phyloP scores from a whole-genome alignment of 2,329 filamentous ascomycete genomes.

The Fusarium sp. region DNA sequence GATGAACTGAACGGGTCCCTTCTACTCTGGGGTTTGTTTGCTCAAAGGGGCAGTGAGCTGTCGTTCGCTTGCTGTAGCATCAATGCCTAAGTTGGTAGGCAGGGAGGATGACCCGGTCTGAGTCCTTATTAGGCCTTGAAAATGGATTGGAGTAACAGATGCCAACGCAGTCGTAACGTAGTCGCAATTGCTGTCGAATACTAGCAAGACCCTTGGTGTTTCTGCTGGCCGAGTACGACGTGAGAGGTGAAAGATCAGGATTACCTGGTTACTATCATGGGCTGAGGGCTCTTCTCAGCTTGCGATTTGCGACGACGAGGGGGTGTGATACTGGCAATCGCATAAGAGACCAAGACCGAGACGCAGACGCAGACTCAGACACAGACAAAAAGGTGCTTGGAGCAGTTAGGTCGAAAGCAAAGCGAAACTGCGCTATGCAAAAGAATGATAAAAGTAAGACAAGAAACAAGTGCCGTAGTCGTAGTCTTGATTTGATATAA shows the following conservation, averaged over 20 bases:
- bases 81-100: slow-evolving; percentile 18
- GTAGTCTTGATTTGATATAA: slow-evolving; percentile 18
- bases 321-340: slow-evolving; percentile 23
- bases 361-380: slow-evolving; percentile 1
- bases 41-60: slow-evolving; percentile 32
- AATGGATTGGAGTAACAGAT: slow-evolving; percentile 14
- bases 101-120: slow-evolving; percentile 9
- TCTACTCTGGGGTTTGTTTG: slow-evolving; percentile 24
- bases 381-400: slow-evolving; percentile 16
- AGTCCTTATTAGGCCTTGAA: slow-evolving; percentile 5
- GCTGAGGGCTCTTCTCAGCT: slow-evolving; percentile 2
- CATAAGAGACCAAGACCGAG: slow-evolving; percentile 1
- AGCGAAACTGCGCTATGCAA: slow-evolving; percentile 24
- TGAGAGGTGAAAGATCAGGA: slow-evolving; percentile 10
- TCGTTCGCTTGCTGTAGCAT: slow-evolving; percentile 13
- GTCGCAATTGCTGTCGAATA: slow-evolving; percentile 7
- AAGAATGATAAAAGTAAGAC: slow-evolving; percentile 16
- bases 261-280: slow-evolving; percentile 5
- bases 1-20: slow-evolving; percentile 22
- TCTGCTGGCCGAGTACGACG: slow-evolving; percentile 5
- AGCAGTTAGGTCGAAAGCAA: slow-evolving; percentile 17
- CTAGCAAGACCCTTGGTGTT: slow-evolving; percentile 8
- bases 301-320: slow-evolving; percentile 26
- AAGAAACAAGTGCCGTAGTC: slow-evolving; percentile 7
- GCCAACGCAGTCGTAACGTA: slow-evolving; percentile 14